Conservation (phyloP, 73 alveolate genomes). For the Diophrys appendiculata region DNA sequence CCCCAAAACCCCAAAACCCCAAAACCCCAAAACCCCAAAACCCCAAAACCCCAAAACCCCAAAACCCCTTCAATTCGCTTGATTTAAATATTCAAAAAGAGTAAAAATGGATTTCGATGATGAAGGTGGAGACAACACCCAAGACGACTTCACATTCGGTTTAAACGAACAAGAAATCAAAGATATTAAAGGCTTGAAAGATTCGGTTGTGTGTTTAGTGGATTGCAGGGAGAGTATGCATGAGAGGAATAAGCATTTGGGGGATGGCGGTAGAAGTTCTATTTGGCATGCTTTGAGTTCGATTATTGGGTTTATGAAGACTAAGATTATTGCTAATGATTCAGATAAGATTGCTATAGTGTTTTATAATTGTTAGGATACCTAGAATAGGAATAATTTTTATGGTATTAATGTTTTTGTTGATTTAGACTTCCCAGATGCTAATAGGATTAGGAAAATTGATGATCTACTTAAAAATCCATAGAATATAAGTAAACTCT, state of each 20-base stretch:
- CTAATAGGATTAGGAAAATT: constrained; percentile 76
- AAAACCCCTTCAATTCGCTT: constrained; percentile 12
- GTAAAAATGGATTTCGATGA: constrained; percentile 81
- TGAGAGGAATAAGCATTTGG: constrained; percentile 52
- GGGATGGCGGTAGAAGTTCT: constrained; percentile 52
- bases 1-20: neutral
- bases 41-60: constrained; percentile 27
- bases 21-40: constrained; percentile 27
- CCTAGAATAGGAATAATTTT: constrained; percentile 87
- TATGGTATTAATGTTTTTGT: constrained; percentile 81
- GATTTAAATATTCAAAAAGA: neutral
- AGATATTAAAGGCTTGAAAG: constrained; percentile 66
- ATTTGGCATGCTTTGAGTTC: constrained; percentile 72
- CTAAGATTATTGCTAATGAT: constrained; percentile 92
- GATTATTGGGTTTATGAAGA: constrained; percentile 85
- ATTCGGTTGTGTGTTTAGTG: constrained; percentile 79
- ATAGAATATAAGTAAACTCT: no score
- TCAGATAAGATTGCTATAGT: constrained; percentile 93
- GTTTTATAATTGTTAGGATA: constrained; percentile 78
- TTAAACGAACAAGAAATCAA: constrained; percentile 51
- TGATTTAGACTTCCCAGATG: constrained; percentile 91
- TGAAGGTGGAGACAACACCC: constrained; percentile 44
- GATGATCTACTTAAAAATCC: constrained; percentile 4
- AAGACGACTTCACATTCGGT: constrained; percentile 61
- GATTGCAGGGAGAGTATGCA: constrained; percentile 88